A percentile compares a stretch with the other conserved stretches of the same genome.
These are phyloP conservation scores for Xanthoconium stramineum DNA, from an alignment of 768 basidiomycete species.

Conservation along the genomic window DNA sequence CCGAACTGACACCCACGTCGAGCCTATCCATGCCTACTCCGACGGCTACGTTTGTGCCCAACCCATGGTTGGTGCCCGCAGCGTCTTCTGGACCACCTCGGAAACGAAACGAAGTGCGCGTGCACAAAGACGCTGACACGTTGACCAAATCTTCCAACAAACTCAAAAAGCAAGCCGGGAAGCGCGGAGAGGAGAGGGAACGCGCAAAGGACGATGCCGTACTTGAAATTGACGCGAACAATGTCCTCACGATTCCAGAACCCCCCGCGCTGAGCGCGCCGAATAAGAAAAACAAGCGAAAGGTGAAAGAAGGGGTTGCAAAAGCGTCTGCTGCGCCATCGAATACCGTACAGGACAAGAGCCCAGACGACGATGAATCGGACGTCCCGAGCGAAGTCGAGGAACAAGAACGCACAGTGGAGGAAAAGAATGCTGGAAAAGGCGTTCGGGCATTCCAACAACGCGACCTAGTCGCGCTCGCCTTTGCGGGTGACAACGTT, in stretches of 20 bases:
- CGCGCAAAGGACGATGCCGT: conserved; percentile 68
- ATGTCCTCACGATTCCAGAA: conserved; percentile 19
- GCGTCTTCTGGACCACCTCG: conserved; percentile 48
- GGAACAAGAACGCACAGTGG: conserved; percentile 54
- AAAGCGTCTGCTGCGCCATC: conserved; percentile 11
- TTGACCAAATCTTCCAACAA: conserved; percentile 69
- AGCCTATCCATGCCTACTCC: conserved; percentile 20
- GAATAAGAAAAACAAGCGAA: conserved; percentile 18
- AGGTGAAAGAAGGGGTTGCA: conserved; percentile 1
- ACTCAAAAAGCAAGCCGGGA: conserved; percentile 62
- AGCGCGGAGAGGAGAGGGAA: conserved; percentile 54
- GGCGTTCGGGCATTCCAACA: conserved; percentile 76
- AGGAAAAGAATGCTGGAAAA: conserved; percentile 42
- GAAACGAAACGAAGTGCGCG: conserved; percentile 70
- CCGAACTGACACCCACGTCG: conserved; percentile 4
- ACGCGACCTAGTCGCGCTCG: conserved; percentile 87
- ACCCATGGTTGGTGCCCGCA: conserved; percentile 75
- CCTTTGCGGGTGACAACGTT: conserved; percentile 97
- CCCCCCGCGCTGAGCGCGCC: background rate
- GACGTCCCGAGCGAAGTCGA: conserved; percentile 67
- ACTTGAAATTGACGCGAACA: conserved; percentile 63
- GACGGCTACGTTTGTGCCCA: conserved; percentile 31
- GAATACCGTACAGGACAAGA: background rate
- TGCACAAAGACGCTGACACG: conserved; percentile 62
- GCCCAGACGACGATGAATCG: conserved; percentile 40